A percentile compares a stretch with the other conserved stretches of the same genome.
phyloP scores from a whole-genome alignment of 1,139 yeast genomes.

The Blastobotrys illinoisensis region DNA sequence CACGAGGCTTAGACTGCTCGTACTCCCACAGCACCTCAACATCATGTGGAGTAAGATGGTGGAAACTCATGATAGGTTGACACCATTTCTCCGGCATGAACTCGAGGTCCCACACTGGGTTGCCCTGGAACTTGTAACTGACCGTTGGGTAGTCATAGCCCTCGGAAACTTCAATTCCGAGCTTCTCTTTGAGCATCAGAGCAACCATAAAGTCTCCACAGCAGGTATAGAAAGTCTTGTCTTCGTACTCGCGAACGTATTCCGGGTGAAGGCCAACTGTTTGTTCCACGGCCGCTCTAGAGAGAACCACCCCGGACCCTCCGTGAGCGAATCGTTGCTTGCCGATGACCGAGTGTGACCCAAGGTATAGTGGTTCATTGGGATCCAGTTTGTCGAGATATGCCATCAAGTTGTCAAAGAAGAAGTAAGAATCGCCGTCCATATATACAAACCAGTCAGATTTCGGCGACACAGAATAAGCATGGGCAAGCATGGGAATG shows the following conservation, averaged over 20 bases:
- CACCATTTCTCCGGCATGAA: constrained; percentile 29
- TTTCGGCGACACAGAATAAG: constrained; percentile 27
- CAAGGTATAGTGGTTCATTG: constrained; percentile 29
- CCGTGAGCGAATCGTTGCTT: constrained; percentile 34
- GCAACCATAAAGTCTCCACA: constrained; percentile 37
- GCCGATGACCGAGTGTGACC: constrained; percentile 26
- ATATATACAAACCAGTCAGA: constrained; percentile 35
- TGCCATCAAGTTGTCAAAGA: constrained; percentile 26
- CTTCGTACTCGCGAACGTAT: constrained; percentile 24
- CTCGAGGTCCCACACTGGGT: constrained; percentile 21
- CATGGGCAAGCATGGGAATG: constrained; percentile 35
- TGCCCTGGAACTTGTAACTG: constrained; percentile 32
- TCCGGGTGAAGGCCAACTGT: constrained; percentile 27
- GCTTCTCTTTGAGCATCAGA: constrained; percentile 18
- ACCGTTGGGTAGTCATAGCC: constrained; percentile 21
- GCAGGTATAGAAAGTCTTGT: constrained; percentile 25
- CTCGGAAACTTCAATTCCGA: constrained; percentile 16
- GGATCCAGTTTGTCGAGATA: constrained; percentile 25
- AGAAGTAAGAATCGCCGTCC: constrained; percentile 35
- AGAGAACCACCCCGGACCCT: constrained; percentile 35
- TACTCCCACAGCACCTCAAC: constrained; percentile 34
- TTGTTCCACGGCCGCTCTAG: constrained; percentile 28
- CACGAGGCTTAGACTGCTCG: too few relatives aligned
- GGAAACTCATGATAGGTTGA: constrained; percentile 31
- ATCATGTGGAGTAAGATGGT: constrained; percentile 31